Base-by-base conservation (phyloP, 805 yeast genomes). In the Candida boidinii region DNA sequence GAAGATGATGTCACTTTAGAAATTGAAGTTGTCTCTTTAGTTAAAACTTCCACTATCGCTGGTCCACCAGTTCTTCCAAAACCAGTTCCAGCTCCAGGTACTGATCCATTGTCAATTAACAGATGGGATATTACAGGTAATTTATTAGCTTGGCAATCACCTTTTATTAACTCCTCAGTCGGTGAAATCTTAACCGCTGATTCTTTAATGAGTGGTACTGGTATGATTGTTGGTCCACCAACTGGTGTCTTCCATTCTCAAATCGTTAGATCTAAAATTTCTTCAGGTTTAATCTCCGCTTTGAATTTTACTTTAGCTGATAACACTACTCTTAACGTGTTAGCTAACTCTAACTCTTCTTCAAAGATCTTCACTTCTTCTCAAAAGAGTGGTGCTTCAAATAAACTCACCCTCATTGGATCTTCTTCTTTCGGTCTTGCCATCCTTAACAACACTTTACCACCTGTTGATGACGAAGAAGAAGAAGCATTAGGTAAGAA, bases 101-200 rank as follows among this genome's bases (percentile, higher is more conserved):
- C 26, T 13, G 33, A 29, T 21, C 16, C 19, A 8, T n/a, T 19
- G 7, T 29, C 14, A 11, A 21, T 35, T 9, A 23, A 29, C n/a
- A 43, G 42, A 21, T 54, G 60, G 60, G 44, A 43, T 20, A 29
- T 54, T 13, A 37, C 51, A 22, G 58, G 56, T 36, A 51, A 49
- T 34, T 41, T 54, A 26, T 48, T 51, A 28, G 47, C 44, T 24
- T 53, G 56, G 56, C 47, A 46, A 34, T 40, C 47, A 17, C 23
- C 30, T 3, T 22, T 32, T 7, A 42, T 54, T 23, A 11, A 29
- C 16, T 13, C 31, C 7, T 39, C 49, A 14, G 35, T 34, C 17
- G 58, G 54, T 35, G 47, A 38, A 7, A 31, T 48, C 9, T 17
- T 39, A 5, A 15, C 25, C 7, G 32, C 48, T 15, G 43, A 39